phyloP scores from a whole-genome alignment of 345 rosid genomes.

The Corchorus olitorius region DNA sequence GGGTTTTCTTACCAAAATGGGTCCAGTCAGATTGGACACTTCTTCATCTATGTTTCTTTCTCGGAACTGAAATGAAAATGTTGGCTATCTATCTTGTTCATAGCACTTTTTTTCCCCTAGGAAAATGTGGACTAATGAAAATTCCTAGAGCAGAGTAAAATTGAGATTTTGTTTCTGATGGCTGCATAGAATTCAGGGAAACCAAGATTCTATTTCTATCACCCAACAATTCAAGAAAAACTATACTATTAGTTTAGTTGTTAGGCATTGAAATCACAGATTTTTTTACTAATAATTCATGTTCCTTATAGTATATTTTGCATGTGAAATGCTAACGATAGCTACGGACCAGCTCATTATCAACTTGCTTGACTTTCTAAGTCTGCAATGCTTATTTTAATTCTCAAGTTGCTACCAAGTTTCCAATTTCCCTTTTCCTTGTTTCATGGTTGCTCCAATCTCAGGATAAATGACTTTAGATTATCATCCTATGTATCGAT shows the following conservation, averaged over 20 bases:
- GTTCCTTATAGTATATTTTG: constrained; percentile 1
- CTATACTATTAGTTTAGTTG: no score
- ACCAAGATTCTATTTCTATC: no score
- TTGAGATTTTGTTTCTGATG: background rate
- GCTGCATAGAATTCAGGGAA: constrained; percentile 19
- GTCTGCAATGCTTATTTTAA: background rate
- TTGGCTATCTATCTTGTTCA: background rate
- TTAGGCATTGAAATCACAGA: no score
- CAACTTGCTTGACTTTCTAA: background rate
- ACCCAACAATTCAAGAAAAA: no score
- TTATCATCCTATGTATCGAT: background rate
- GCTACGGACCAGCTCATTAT: constrained; percentile 6
- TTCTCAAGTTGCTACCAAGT: background rate
- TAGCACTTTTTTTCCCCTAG: background rate
- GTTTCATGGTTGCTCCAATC: background rate
- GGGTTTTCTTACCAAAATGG: background rate
- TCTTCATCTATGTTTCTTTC: no score
- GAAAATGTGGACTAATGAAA: background rate
- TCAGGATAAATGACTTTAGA: background rate
- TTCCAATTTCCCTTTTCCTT: background rate
- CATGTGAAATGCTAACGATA: constrained; percentile 2
- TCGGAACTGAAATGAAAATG: background rate
- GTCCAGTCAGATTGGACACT: background rate
- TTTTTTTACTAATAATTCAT: no score
- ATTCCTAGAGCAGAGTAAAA: background rate